These are phyloP conservation scores for Trichoderma hamatum DNA, from an alignment of 2,329 filamentous ascomycete species.

Conservation along the genomic window DNA sequence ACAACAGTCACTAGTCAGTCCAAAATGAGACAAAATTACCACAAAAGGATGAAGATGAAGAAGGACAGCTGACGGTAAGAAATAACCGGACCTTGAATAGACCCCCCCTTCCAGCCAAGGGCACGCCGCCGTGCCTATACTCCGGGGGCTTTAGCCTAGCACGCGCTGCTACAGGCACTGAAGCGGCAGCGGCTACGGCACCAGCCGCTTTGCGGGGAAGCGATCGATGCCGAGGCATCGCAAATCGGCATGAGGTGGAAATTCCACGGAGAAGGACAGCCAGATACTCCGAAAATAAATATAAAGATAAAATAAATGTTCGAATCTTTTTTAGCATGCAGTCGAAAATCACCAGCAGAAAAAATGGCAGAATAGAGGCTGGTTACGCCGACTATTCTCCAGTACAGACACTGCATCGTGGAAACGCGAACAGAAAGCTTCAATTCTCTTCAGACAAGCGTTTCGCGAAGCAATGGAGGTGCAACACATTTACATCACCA, in stretches of 20 bases:
- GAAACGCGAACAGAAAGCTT: neutral
- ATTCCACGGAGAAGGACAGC: neutral
- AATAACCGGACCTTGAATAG: neutral
- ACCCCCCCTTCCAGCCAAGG: neutral
- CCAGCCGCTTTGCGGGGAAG: constrained; percentile 37
- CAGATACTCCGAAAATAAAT: neutral
- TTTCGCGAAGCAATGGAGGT: neutral
- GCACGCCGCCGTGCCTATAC: neutral
- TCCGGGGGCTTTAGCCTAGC: neutral
- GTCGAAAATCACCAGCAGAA: too few species aligned
- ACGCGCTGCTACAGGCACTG: neutral
- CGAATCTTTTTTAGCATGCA: too few species aligned
- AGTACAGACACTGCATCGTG: neutral
- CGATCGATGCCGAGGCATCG: constrained; percentile 28
- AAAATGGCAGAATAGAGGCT: neutral
- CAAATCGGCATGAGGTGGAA: neutral
- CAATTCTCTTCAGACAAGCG: neutral
- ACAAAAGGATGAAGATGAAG: neutral
- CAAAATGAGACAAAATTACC: neutral
- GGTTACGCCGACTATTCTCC: neutral
- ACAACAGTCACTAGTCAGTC: neutral
- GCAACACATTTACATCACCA: neutral
- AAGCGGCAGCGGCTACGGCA: constrained; percentile 7
- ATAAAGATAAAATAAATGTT: neutral
- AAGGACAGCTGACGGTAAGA: neutral